Conservation (phyloP, 1,284 basidiomycete genomes). For the Tilletia indica region DNA sequence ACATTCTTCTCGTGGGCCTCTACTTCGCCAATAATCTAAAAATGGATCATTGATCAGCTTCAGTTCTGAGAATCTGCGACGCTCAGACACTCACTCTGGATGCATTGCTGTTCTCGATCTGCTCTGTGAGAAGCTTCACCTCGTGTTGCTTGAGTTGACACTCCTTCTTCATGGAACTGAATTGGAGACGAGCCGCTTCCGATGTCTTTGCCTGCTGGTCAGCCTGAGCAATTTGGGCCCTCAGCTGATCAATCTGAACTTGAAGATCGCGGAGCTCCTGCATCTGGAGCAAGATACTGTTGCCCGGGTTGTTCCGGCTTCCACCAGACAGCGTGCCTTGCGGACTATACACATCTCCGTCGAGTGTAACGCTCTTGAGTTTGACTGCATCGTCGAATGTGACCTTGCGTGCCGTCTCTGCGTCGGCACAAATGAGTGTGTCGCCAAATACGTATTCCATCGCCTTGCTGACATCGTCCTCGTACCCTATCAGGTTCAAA, state of each 20-base stretch:
- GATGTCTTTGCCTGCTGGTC: constrained; percentile 54
- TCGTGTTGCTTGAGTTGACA: constrained; percentile 88
- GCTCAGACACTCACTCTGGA: constrained; percentile 65
- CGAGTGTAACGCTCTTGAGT: constrained; percentile 83
- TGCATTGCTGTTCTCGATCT: constrained; percentile 84
- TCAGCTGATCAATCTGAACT: constrained; percentile 63
- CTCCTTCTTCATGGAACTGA: constrained; percentile 69
- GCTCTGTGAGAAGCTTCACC: constrained; percentile 76
- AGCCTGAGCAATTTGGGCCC: constrained; percentile 63
- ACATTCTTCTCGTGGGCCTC: constrained; percentile 71
- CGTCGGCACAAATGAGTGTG: constrained; percentile 86
- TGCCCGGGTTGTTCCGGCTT: constrained; percentile 71
- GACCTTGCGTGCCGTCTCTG: constrained; percentile 80
- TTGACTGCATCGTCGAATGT: constrained; percentile 77
- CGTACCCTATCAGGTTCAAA: constrained; percentile 79
- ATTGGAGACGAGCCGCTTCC: constrained; percentile 57
- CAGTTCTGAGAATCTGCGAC: not conserved
- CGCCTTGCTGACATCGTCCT: constrained; percentile 79
- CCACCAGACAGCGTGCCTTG: constrained; percentile 91
- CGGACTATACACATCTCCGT: constrained; percentile 95
- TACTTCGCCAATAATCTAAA: constrained; percentile 76
- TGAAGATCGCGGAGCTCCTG: constrained; percentile 74
- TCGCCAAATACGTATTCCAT: constrained; percentile 94
- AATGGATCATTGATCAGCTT: not conserved
- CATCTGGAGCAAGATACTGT: constrained; percentile 75